phyloP scores from a whole-genome alignment of 2,329 filamentous ascomycete genomes.

The Alternaria hordeiaustralica region DNA sequence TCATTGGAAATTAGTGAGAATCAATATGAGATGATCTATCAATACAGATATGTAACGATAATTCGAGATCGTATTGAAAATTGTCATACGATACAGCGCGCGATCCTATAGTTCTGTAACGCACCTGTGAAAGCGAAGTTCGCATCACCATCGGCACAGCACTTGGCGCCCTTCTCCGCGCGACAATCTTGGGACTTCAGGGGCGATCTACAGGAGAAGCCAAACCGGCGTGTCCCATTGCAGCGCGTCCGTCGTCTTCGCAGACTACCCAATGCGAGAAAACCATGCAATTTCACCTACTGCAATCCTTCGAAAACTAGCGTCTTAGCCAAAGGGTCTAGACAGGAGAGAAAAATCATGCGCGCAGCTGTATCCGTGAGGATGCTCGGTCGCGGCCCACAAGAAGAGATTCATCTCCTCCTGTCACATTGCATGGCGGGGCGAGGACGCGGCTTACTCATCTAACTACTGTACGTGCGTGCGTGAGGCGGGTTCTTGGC shows the following conservation, averaged over 20 bases:
- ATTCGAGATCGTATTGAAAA: neutral
- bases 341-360: neutral
- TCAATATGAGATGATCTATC: neutral
- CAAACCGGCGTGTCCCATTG: constrained; percentile 1
- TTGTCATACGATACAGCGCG: neutral
- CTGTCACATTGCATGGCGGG: neutral
- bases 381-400: neutral
- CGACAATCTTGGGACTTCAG: neutral
- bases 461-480: neutral
- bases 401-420: neutral
- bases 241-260: neutral
- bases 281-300: neutral
- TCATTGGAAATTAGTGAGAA: neutral
- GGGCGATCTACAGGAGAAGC: constrained; percentile 19
- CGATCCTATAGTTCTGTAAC: constrained; percentile 5
- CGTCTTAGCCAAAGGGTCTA: neutral
- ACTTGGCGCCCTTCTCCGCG: constrained; percentile 3
- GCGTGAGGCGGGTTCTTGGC: neutral
- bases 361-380: neutral
- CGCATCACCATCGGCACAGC: constrained; percentile 3
- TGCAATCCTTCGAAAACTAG: neutral
- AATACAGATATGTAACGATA: neutral
- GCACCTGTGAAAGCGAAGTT: constrained; percentile 2
- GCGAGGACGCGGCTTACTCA: neutral
- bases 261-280: neutral